These are phyloP conservation scores for Coffea canephora DNA, from an alignment of 257 asterid genomes.

Conservation along the genomic window DNA sequence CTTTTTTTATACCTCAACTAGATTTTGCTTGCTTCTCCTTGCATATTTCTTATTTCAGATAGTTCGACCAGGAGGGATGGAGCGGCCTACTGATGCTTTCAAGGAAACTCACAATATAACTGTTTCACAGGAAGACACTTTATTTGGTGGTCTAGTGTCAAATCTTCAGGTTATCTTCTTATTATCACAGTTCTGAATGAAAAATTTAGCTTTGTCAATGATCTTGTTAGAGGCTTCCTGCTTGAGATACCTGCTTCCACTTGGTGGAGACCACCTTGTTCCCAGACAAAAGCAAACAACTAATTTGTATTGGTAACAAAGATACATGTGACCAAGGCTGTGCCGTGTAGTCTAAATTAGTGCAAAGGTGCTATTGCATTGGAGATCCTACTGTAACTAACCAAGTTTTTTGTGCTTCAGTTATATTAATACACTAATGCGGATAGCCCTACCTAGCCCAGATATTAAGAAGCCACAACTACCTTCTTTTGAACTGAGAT, in stretches of 20 bases:
- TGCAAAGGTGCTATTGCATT: not conserved
- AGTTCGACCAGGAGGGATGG: slow-evolving; percentile 98
- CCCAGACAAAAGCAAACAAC: not conserved
- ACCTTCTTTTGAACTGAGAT: not conserved
- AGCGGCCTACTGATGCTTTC: slow-evolving; percentile 91
- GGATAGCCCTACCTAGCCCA: not conserved
- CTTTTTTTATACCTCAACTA: slow-evolving; percentile 2
- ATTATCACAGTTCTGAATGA: not conserved
- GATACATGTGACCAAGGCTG: not conserved
- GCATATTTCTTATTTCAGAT: slow-evolving; percentile 48
- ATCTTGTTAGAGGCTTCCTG: not conserved
- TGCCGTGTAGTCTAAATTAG: not conserved
- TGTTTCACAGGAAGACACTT: slow-evolving; percentile 70
- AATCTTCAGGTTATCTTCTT: slow-evolving; percentile 73
- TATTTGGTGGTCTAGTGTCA: slow-evolving; percentile 93
- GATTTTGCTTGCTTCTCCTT: slow-evolving; percentile 16
- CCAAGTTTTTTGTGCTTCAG: not conserved
- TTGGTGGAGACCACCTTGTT: not conserved
- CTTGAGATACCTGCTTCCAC: not conserved
- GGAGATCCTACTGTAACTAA: not conserved
- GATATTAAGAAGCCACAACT: not conserved
- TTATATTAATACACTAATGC: not conserved
- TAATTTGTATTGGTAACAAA: not conserved
- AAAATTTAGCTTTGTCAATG: not conserved
- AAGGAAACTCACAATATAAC: slow-evolving; percentile 89